Evolutionary conservation across 768 basidiomycete genomes (phyloP), one percentile per base, ranked within the genome.

Genomic region (Xanthoconium purpureum): DNA sequence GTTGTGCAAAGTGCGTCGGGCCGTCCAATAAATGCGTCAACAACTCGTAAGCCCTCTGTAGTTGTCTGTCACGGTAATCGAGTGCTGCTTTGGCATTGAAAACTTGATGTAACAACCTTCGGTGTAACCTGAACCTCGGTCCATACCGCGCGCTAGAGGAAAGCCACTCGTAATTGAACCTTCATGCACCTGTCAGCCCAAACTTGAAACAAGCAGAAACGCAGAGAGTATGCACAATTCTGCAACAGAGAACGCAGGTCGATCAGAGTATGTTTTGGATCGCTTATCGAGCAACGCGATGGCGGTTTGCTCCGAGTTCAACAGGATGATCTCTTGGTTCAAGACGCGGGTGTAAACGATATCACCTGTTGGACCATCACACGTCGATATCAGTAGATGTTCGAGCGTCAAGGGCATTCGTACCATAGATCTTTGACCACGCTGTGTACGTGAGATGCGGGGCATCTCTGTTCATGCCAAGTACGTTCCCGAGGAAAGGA

Each of bases 271-370:
- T 20, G 79, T 79, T 11, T 76, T 63, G 45, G 81, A 78, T 32
- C 79, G 75, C 62, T 75, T 80, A 37, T 84, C 83, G 33, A 84
- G 66, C 33, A 84, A 67, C 43, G 81, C 80, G 20, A 71, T 71
- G 32, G 75, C 76, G 14, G 73, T 75, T 24, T 24, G 24, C 55
- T 77, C 64, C 62, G 74, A 76, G 68, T 78, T 83, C 47, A 85
- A 63, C 46, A 84, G 70, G 50, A 84, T 73, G 3, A 24, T 24
- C 4, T 78, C 71, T 55, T 78, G 75, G 35, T 75, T 73, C 50
- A 84, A 66, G 28, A 81, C 61, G 20, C 40, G 46, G 0, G 17
- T 29, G n/a, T 55, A 37, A 11, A 63, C 40, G 17, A 64, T 51
- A 13, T 53, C 59, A 3, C 59, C 55, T 59, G 24, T 29, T 24